phyloP scores from a whole-genome alignment of 164 flowering plant species.

The Vitis riparia region DNA sequence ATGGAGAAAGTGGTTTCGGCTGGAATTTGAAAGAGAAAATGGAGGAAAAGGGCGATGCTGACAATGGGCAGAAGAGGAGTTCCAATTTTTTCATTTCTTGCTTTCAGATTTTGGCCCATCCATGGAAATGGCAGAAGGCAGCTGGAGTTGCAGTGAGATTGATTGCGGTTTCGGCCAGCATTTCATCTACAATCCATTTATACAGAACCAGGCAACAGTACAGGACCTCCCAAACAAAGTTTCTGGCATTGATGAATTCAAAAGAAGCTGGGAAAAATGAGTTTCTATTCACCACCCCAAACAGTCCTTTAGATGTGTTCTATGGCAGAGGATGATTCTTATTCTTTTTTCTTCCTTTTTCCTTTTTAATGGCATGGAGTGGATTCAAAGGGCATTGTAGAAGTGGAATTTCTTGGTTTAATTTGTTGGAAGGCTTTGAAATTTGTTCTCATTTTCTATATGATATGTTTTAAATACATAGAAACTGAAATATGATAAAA shows the following conservation, averaged over 20 bases:
- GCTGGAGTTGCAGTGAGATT: conserved; percentile 11
- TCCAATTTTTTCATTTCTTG: conserved; percentile 7
- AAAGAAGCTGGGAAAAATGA: background rate
- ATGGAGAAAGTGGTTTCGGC: background rate
- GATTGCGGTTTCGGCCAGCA: conserved; percentile 4
- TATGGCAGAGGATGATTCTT: conserved; percentile 23
- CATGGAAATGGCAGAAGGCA: conserved; percentile 20
- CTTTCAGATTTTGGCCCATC: conserved; percentile 6
- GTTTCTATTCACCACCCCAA: conserved; percentile 3
- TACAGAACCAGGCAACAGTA: background rate
- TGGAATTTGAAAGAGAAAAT: background rate
- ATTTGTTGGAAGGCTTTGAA: no score
- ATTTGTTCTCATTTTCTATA: no score
- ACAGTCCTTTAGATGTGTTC: conserved; percentile 15
- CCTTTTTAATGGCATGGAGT: no score
- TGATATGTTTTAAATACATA: no score
- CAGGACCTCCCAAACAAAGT: background rate
- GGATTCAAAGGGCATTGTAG: no score
- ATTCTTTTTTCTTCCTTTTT: no score
- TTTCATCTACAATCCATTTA: conserved; percentile 14
- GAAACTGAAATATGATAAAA: no score
- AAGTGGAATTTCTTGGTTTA: no score
- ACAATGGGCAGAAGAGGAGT: background rate
- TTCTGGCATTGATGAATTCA: background rate
- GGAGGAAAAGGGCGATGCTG: background rate